Conservation (phyloP, 306 rosid genomes). For the Alnus rubra region DNA sequence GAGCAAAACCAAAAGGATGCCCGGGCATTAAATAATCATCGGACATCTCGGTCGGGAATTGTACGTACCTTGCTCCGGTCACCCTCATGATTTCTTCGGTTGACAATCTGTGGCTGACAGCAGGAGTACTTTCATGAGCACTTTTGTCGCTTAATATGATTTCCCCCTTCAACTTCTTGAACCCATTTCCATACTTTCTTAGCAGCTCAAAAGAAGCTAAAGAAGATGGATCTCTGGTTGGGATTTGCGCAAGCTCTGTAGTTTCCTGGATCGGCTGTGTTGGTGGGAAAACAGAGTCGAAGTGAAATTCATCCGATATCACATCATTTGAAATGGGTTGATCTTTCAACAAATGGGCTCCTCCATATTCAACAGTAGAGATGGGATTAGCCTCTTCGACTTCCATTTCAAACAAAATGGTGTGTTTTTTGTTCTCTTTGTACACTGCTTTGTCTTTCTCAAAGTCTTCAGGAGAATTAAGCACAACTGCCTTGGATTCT, state of each 20-base stretch:
- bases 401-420: constrained; percentile 23
- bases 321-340: constrained; percentile 28
- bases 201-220: constrained; percentile 56
- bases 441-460: too few species aligned
- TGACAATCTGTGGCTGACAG: constrained; percentile 42
- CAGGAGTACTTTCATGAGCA: background rate
- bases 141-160: constrained; percentile 1
- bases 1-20: constrained; percentile 60
- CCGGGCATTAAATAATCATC: constrained; percentile 38
- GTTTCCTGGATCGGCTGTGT: constrained; percentile 24
- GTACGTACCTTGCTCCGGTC: constrained; percentile 73
- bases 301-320: constrained; percentile 38
- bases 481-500: too few species aligned
- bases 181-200: constrained; percentile 42
- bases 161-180: constrained; percentile 44
- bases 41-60: constrained; percentile 45
- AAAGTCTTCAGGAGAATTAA: too few species aligned
- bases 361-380: constrained; percentile 12
- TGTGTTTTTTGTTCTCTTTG: too few species aligned
- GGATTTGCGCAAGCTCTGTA: background rate
- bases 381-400: constrained; percentile 26
- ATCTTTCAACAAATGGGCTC: constrained; percentile 23
- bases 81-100: constrained; percentile 64
- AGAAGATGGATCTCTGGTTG: constrained; percentile 23
- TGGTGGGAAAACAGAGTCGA: constrained; percentile 26